Base-by-base conservation (phyloP, 2,329 filamentous ascomycete genomes). In the Blumeria graminis region DNA sequence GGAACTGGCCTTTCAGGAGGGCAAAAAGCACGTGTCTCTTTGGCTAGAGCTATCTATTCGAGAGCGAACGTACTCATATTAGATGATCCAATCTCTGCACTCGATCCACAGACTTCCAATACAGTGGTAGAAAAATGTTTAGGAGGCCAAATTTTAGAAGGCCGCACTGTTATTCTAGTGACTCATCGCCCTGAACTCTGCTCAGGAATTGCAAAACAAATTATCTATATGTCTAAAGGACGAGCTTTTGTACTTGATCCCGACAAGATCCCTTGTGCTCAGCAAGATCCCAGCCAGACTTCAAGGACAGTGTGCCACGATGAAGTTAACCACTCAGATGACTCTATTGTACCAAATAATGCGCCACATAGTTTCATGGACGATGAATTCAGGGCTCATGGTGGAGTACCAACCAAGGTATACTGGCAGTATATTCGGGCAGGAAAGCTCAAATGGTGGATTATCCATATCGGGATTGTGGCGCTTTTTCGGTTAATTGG, bases 341-440 rank as follows among this genome's bases (percentile, higher is more conserved):
- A 41, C n/a, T 1, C 18, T 7, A 39, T 39, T 39, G 70, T 80
- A 11, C 80, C 82, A 0, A 13, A 41, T 7, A 39, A 55, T 22
- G 70, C 80, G 11, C 80, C 82, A 0, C 80, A 83, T 35, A 86
- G 86, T 62, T 89, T 90, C 63, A 81, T 88, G 50, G 81, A 88
- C 63, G 84, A 89, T 35, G 85, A 92, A 65, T 72, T 81, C 61
- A 76, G 85, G 53, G 81, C 77, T 0, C 76, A 85, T 58, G 87
- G 88, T 16, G 80, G 84, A 1, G 84, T 94, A 1, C 78, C 88
- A 62, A 70, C 78, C 10, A 74, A 74, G 6, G 81, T 94, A 0
- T 94, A 94, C 65, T 87, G 84, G 80, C 79, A 81, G 60, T 94
- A 94, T 61, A 80, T 94, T 69, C 84, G 80, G 67, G 86, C 87